Conservation (phyloP, 2,329 filamentous ascomycete species). For the Stachybotrys chartarum region DNA sequence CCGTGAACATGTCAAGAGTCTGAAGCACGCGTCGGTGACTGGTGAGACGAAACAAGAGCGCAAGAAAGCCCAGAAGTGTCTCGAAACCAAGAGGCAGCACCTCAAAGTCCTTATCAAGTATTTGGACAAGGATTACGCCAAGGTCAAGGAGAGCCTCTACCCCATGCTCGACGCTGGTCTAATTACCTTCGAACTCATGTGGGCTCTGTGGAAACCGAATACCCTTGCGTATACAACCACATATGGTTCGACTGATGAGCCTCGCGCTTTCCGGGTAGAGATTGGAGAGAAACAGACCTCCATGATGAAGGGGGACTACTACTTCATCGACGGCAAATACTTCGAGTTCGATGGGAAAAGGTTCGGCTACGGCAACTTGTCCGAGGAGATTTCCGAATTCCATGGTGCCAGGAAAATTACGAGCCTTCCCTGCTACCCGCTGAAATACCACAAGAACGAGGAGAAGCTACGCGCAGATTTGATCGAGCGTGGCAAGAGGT, state of each 20-base stretch:
- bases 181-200: conserved; percentile 82
- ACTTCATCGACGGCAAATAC: conserved; percentile 70
- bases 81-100: conserved; percentile 52
- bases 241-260: conserved; percentile 69
- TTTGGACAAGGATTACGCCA: conserved; percentile 73
- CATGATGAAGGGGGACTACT: conserved; percentile 68
- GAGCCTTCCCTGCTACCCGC: conserved; percentile 66
- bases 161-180: conserved; percentile 74
- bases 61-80: conserved; percentile 52
- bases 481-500: conserved; percentile 77
- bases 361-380: conserved; percentile 68
- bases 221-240: conserved; percentile 72
- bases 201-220: conserved; percentile 85
- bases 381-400: conserved; percentile 66
- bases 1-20: conserved; percentile 52
- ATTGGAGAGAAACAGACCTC: conserved; percentile 62
- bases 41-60: conserved; percentile 46
- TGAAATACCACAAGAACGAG: conserved; percentile 73
- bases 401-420: conserved; percentile 78
- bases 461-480: conserved; percentile 57
- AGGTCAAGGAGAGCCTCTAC: conserved; percentile 69
- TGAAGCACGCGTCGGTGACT: conserved; percentile 50
- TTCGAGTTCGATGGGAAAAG: conserved; percentile 84
- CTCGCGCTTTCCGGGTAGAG: conserved; percentile 76
- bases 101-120: conserved; percentile 70